Evolutionary conservation across 1,284 basidiomycete genomes (phyloP).

Genomic region (Acaromyces ingoldii): DNA sequence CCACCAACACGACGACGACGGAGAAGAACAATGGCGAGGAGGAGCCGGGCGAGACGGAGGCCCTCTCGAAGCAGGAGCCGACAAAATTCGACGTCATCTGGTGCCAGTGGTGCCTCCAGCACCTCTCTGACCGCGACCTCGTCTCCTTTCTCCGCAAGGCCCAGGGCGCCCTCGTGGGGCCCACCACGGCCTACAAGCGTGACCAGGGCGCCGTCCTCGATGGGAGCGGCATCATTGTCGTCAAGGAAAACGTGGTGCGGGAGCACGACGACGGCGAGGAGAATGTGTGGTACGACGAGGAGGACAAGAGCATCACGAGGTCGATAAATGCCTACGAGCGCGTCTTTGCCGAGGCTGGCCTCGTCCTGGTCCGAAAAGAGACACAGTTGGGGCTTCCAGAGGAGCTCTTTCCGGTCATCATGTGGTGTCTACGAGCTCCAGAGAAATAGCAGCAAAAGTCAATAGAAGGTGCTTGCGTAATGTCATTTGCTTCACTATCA

Average conservation of each 20-base stretch:
- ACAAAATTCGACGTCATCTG: conserved; percentile 43
- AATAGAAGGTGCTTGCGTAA: too few relatives aligned
- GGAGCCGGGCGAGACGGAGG: neutral
- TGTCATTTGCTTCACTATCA: too few relatives aligned
- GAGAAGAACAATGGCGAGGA: neutral
- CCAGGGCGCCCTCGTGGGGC: conserved; percentile 26
- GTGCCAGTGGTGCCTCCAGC: conserved; percentile 50
- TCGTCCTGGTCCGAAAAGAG: conserved; percentile 38
- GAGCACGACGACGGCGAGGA: conserved; percentile 44
- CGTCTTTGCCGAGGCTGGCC: conserved; percentile 41
- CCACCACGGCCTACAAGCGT: neutral
- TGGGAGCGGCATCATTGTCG: conserved; percentile 34
- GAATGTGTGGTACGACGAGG: conserved; percentile 46
- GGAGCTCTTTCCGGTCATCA: conserved; percentile 48
- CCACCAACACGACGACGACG: neutral
- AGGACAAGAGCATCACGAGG: conserved; percentile 47
- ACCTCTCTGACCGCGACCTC: conserved; percentile 46
- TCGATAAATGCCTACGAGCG: conserved; percentile 46
- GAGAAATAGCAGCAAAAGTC: too few relatives aligned
- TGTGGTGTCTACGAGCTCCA: conserved; percentile 24
- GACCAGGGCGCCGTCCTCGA: neutral
- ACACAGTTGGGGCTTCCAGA: conserved; percentile 44
- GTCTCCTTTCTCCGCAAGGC: conserved; percentile 38
- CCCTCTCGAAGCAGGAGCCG: conserved; percentile 20
- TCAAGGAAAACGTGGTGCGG: conserved; percentile 49